Percentiles rank a stretch among this genome's conserved stretches.
Evolutionary conservation across 768 basidiomycete species (phyloP).

Genomic region (Lactifluus volemus): DNA sequence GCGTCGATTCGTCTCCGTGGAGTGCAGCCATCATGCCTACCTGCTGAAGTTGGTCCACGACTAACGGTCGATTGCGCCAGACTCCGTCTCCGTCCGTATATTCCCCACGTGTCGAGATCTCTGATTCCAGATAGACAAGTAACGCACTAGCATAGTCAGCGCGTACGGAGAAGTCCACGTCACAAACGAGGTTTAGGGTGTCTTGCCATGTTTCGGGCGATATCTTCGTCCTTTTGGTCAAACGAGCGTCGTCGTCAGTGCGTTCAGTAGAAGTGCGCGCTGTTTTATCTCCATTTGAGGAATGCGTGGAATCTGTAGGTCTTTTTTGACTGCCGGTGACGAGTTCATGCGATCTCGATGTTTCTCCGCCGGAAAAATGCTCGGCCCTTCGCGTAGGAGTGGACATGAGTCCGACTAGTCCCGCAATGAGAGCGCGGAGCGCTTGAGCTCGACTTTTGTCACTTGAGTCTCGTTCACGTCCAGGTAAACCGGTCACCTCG

Average conservation of each 20-base stretch:
- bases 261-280: constrained; percentile 10
- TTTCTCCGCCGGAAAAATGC: not conserved
- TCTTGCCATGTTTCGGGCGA: constrained; percentile 88
- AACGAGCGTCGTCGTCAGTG: constrained; percentile 26
- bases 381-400: constrained; percentile 34
- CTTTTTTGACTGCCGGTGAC: constrained; percentile 1
- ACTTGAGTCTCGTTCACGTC: constrained; percentile 30
- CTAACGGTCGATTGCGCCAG: constrained; percentile 36
- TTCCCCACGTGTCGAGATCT: constrained; percentile 61
- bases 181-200: constrained; percentile 76
- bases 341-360: constrained; percentile 13
- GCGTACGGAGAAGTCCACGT: constrained; percentile 67
- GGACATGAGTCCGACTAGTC: constrained; percentile 59
- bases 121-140: constrained; percentile 66
- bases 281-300: not conserved
- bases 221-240: constrained; percentile 55
- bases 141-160: constrained; percentile 67
- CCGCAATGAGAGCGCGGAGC: constrained; percentile 60
- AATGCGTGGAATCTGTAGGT: not conserved
- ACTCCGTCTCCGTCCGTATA: constrained; percentile 37
- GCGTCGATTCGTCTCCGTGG: constrained; percentile 53
- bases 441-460: constrained; percentile 50
- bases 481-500: constrained; percentile 52
- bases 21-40: constrained; percentile 38
- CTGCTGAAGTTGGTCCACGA: constrained; percentile 44